Evolutionary conservation across 805 yeast genomes (phyloP).

Genomic region (Saccharomycopsis sp.): DNA sequence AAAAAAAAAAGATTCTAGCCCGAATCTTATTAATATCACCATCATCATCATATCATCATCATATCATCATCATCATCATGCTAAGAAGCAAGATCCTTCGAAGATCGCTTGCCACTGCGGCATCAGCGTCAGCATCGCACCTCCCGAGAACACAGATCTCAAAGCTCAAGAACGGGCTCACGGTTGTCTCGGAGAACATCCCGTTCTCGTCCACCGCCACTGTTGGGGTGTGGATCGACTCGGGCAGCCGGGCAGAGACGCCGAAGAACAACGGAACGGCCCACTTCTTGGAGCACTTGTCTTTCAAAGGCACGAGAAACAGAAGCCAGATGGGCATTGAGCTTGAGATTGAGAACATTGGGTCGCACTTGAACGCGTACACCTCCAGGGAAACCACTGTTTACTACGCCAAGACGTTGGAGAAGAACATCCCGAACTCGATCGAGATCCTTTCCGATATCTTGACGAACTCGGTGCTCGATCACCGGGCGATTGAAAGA

Average conservation of each 20-base stretch:
- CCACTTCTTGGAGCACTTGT: conserved; percentile 91
- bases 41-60: too few relatives aligned
- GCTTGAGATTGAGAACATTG: conserved; percentile 89
- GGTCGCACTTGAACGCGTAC: conserved; percentile 97
- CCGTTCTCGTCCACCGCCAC: conserved; percentile 93
- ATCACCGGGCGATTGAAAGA: conserved; percentile 78
- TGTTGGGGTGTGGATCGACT: conserved; percentile 97
- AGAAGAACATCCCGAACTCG: conserved; percentile 71
- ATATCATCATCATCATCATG: too few relatives aligned
- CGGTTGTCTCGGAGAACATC: conserved; percentile 83
- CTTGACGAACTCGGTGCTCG: conserved; percentile 76
- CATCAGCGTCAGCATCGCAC: conserved; percentile 22
- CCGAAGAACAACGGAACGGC: conserved; percentile 87
- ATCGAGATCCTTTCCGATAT: conserved; percentile 87
- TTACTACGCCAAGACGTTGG: conserved; percentile 83
- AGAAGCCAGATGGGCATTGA: conserved; percentile 80
- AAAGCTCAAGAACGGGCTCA: conserved; percentile 78
- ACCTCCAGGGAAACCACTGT: conserved; percentile 97
- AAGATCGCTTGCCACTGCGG: conserved; percentile 10
- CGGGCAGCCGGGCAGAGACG: conserved; percentile 95
- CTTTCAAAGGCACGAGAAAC: conserved; percentile 85
- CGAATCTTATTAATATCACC: too few relatives aligned
- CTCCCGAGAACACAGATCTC: conserved; percentile 53
- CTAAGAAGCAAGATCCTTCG: conserved; percentile 1
- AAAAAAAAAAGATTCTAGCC: too few relatives aligned